Percentiles rank a stretch among this genome's conserved stretches.
Conservation (phyloP, 2,329 filamentous ascomycete genomes). For the Aspergillus eucalypticola region DNA sequence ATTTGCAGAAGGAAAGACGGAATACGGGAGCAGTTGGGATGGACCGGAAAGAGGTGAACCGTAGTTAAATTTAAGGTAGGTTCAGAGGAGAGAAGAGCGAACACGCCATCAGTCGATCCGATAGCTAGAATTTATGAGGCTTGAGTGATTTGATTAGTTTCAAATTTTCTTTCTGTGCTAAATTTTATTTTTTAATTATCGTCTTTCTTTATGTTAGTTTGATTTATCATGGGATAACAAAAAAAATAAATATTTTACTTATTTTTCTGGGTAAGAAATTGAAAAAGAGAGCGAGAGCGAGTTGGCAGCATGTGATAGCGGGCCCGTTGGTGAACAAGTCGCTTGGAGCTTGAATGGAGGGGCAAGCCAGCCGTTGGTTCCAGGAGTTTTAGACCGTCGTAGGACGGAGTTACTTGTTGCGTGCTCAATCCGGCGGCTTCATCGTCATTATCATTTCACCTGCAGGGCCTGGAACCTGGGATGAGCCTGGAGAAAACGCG, state of each 20-base stretch:
- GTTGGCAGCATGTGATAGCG: constrained; percentile 26
- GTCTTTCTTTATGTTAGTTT: constrained; percentile 5
- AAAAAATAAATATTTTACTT: background rate
- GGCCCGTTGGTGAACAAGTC: constrained; percentile 11
- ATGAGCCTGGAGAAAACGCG: background rate
- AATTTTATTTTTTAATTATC: background rate
- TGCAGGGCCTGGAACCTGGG: constrained; percentile 4
- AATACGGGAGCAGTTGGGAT: constrained; percentile 3
- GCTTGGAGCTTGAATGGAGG: background rate
- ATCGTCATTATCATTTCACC: constrained; percentile 6
- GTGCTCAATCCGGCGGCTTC: background rate
- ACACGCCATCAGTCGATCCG: constrained; percentile 5
- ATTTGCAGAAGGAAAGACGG: constrained; percentile 1
- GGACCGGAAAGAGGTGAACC: constrained; percentile 17
- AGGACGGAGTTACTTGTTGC: background rate
- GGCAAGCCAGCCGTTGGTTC: constrained; percentile 9
- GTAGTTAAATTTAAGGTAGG: constrained; percentile 14
- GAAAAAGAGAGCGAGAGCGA: background rate
- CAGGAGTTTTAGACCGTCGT: constrained; percentile 8
- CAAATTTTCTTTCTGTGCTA: background rate
- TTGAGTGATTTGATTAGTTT: background rate
- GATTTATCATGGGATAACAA: background rate
- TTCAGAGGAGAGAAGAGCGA: constrained; percentile 13
- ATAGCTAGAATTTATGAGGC: background rate
- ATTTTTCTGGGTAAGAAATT: constrained; percentile 4